A percentile compares a stretch with the other conserved stretches of the same genome.
phyloP scores from a whole-genome alignment of 2,329 filamentous ascomycete species.

The Ophiostoma piceae region DNA sequence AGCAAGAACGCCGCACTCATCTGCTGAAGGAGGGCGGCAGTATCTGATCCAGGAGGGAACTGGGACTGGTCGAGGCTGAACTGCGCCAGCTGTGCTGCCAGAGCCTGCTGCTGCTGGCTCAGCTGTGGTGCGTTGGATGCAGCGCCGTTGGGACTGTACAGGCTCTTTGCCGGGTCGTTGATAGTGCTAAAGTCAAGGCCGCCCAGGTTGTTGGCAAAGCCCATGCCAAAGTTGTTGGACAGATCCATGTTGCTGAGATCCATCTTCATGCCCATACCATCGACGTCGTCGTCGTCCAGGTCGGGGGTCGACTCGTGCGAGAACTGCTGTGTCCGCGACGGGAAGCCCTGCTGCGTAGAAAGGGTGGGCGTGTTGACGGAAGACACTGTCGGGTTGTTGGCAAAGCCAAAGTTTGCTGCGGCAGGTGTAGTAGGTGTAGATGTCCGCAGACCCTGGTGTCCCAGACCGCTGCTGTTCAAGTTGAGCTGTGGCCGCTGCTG shows the following conservation, averaged over 20 bases:
- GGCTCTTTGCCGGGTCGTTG: conserved; percentile 87
- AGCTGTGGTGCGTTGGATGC: conserved; percentile 45
- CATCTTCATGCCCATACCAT: conserved; percentile 55
- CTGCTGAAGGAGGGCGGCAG: conserved; percentile 51
- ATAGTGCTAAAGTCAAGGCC: conserved; percentile 57
- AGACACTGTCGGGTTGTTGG: conserved; percentile 93
- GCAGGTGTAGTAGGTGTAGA: conserved; percentile 84
- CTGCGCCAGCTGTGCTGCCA: conserved; percentile 64
- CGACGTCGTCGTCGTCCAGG: conserved; percentile 68
- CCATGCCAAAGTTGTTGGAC: conserved; percentile 45
- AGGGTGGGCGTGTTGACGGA: conserved; percentile 94
- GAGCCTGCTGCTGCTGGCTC: conserved; percentile 55
- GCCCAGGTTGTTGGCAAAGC: conserved; percentile 45
- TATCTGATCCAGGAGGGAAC: conserved; percentile 71
- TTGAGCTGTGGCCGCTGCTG: conserved; percentile 68
- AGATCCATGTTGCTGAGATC: conserved; percentile 54
- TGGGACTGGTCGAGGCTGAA: conserved; percentile 71
- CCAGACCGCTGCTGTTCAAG: conserved; percentile 69
- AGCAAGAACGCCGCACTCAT: conserved; percentile 55
- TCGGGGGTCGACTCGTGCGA: conserved; percentile 49
- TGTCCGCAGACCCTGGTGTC: conserved; percentile 73
- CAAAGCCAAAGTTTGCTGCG: conserved; percentile 68
- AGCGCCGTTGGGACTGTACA: conserved; percentile 79
- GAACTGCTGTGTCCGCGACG: conserved; percentile 51
- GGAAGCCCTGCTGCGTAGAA: conserved; percentile 63